Percentiles rank a stretch among this genome's conserved stretches.
Evolutionary conservation across 768 basidiomycete species (phyloP).

Genomic region (Auriscalpium microsporum): DNA sequence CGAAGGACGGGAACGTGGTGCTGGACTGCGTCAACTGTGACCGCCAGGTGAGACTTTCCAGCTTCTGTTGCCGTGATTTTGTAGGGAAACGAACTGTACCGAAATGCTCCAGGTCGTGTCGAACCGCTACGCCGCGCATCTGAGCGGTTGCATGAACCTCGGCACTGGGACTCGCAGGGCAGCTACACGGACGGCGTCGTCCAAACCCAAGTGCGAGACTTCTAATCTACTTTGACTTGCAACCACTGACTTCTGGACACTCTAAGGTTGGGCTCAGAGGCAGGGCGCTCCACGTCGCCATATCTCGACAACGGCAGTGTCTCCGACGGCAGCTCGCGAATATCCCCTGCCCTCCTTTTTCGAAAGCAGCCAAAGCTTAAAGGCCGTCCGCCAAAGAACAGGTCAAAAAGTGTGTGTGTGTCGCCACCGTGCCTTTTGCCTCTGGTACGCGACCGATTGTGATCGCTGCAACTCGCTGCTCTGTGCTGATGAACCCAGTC

Average conservation of each 20-base stretch:
- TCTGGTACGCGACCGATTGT: no score
- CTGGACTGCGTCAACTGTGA: slow-evolving; percentile 74
- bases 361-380: slow-evolving; percentile 34
- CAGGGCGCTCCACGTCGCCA: slow-evolving; percentile 60
- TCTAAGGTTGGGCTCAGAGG: slow-evolving; percentile 46
- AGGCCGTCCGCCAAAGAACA: slow-evolving; percentile 47
- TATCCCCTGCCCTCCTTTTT: slow-evolving; percentile 19
- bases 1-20: slow-evolving; percentile 50
- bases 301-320: slow-evolving; percentile 47
- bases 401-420: slow-evolving; percentile 47
- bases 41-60: slow-evolving; percentile 48
- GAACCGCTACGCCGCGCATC: slow-evolving; percentile 77
- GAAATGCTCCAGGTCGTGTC: slow-evolving; percentile 54
- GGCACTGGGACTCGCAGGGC: slow-evolving; percentile 56
- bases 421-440: no score
- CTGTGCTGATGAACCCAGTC: not conserved
- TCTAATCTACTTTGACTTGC: not conserved
- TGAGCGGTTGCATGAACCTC: slow-evolving; percentile 73
- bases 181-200: slow-evolving; percentile 45
- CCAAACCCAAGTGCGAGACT: slow-evolving; percentile 53
- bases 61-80: not conserved
- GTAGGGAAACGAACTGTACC: not conserved
- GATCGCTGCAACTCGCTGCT: not conserved
- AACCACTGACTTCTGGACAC: no score
- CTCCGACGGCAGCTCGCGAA: slow-evolving; percentile 48